These are phyloP conservation scores for Blastobotrys aristatus DNA, from an alignment of 1,139 yeast genomes.

Conservation along the genomic window DNA sequence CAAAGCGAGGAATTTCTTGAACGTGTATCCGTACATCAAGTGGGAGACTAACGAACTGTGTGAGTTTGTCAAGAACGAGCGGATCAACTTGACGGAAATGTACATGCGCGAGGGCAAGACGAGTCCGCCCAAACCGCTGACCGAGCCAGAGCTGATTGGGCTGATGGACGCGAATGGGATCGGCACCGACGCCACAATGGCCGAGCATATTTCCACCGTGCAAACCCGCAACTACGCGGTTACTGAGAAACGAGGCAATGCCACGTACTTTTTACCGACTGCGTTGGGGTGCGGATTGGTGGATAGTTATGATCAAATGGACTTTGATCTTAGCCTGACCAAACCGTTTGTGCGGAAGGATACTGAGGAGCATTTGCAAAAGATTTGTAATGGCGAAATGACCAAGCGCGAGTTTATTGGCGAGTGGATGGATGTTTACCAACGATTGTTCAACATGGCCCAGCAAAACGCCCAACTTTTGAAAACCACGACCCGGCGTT, in stretches of 20 bases:
- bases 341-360: constrained; percentile 83
- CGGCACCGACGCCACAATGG: constrained; percentile 99
- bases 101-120: constrained; percentile 72
- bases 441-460: constrained; percentile 40
- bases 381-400: constrained; percentile 61
- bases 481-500: constrained; percentile 10
- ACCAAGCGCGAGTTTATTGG: constrained; percentile 51
- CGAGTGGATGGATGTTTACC: constrained; percentile 56
- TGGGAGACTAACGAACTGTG: constrained; percentile 80
- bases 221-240: constrained; percentile 57
- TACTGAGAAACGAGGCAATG: constrained; percentile 34
- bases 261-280: constrained; percentile 57
- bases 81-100: constrained; percentile 48
- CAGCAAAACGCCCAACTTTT: constrained; percentile 25
- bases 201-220: constrained; percentile 90
- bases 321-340: constrained; percentile 66
- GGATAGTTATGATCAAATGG: constrained; percentile 80
- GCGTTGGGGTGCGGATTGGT: constrained; percentile 81
- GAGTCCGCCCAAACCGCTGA: constrained; percentile 71
- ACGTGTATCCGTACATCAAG: constrained; percentile 68
- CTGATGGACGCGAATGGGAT: constrained; percentile 97
- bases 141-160: constrained; percentile 88
- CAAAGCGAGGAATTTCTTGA: constrained; percentile 66
- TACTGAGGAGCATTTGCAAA: constrained; percentile 61
- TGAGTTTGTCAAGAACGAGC: constrained; percentile 51